Conservation (phyloP, 2,329 filamentous ascomycete genomes). For the Aspergillus novofumigatus region DNA sequence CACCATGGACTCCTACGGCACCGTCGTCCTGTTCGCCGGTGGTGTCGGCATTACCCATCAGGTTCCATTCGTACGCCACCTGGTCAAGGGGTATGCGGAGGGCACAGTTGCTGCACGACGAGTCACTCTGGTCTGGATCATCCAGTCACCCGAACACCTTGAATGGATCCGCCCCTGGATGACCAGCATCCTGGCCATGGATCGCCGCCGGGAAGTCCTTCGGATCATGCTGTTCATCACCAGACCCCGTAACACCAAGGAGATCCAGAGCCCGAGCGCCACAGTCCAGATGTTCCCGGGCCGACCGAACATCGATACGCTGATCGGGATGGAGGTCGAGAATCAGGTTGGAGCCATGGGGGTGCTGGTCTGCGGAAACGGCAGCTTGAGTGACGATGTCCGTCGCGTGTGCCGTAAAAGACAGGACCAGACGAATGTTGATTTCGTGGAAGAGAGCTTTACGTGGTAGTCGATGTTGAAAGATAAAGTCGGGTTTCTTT, state of each 20-base stretch:
- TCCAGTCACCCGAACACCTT: constrained; percentile 81
- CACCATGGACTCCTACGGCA: constrained; percentile 86
- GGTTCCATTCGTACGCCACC: constrained; percentile 77
- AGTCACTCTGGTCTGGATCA: constrained; percentile 84
- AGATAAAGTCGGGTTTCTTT: no score
- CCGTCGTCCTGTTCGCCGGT: constrained; percentile 83
- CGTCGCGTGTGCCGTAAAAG: constrained; percentile 63
- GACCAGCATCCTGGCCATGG: constrained; percentile 72
- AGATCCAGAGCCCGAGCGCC: constrained; percentile 69
- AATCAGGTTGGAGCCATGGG: constrained; percentile 84
- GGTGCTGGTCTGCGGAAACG: constrained; percentile 75
- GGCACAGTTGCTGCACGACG: constrained; percentile 75
- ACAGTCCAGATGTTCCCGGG: constrained; percentile 92
- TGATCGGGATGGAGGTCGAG: constrained; percentile 78
- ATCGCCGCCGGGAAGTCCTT: constrained; percentile 74
- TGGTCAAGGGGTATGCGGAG: constrained; percentile 64
- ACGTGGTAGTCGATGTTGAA: constrained; percentile 34
- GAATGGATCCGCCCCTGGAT: constrained; percentile 93
- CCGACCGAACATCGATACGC: constrained; percentile 72
- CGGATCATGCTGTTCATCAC: constrained; percentile 89
- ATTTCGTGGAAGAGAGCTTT: constrained; percentile 76
- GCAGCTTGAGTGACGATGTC: constrained; percentile 71
- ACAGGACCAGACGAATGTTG: constrained; percentile 58
- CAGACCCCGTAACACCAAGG: constrained; percentile 74
- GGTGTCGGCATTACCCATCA: constrained; percentile 95